Conservation (phyloP, 164 flowering plant species). For the Paratinospora sagittata region DNA sequence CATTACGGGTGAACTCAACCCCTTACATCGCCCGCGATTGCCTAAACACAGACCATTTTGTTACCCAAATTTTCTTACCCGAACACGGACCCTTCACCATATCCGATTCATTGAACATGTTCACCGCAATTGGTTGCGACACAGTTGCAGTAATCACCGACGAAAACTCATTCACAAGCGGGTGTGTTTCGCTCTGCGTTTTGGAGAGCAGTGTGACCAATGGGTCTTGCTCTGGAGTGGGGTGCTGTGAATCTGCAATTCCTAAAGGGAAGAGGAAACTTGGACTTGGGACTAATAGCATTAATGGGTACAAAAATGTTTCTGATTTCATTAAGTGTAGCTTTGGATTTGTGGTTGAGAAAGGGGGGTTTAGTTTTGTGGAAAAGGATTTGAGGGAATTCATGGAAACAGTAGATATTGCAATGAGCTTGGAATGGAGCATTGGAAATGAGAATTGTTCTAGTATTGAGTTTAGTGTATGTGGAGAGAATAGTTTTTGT, state of each 20-base stretch:
- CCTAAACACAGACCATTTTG: neutral
- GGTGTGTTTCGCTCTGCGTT: slow-evolving; percentile 25
- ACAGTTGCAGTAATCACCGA: slow-evolving; percentile 22
- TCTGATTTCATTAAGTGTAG: slow-evolving; percentile 11
- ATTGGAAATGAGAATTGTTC: slow-evolving; percentile 11
- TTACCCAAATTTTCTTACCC: slow-evolving; percentile 16
- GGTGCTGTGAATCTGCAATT: slow-evolving; percentile 25
- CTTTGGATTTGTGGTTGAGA: slow-evolving; percentile 23
- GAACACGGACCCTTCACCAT: slow-evolving; percentile 20
- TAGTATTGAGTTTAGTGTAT: slow-evolving; percentile 4
- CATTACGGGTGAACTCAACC: slow-evolving; percentile 19
- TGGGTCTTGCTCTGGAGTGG: slow-evolving; percentile 24
- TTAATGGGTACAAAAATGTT: slow-evolving; percentile 11
- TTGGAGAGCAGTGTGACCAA: slow-evolving; percentile 14
- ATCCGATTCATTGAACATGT: slow-evolving; percentile 17
- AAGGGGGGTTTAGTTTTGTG: slow-evolving; percentile 16
- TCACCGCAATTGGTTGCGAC: slow-evolving; percentile 27
- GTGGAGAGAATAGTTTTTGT: slow-evolving; percentile 24
- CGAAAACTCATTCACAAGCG: slow-evolving; percentile 18
- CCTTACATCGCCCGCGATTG: slow-evolving; percentile 19
- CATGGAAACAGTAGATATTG: slow-evolving; percentile 16
- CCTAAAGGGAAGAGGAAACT: slow-evolving; percentile 23
- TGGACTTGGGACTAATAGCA: slow-evolving; percentile 15
- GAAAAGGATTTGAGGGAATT: slow-evolving; percentile 17
- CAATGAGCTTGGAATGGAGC: slow-evolving; percentile 23